Base-by-base conservation (phyloP, 495 filamentous ascomycete species). In the Paragyromitra xinjiangensis region DNA sequence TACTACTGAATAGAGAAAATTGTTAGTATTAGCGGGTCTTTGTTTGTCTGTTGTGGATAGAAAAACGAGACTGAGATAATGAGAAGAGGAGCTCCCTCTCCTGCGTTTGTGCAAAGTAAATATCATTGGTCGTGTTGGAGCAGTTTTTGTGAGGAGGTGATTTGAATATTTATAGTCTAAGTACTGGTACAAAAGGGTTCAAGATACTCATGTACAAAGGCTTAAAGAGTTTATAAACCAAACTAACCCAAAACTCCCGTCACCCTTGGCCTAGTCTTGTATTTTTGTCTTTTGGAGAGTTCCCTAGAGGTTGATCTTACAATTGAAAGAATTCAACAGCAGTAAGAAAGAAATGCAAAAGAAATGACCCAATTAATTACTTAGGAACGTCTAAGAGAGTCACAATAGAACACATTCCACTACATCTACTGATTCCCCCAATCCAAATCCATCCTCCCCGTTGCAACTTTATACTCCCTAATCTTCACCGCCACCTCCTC, bases 381-480 rank as follows among this genome's bases (percentile, higher is more conserved):
- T 16, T 11, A 12, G 6, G 26, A 58, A 58, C n/a, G n/a, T n/a
- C 22, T 6, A n/a, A 26, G 26, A 0, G 3, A 51, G 62, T 34
- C 5, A 6, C 7, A 58, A 51, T 26, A 58, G 69, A 77, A 2
- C n/a, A 56, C 22, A 9, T 1, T 3, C 14, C 29, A 16, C n/a
- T 37, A 34, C 16, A 64, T 65, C 59, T 79, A 78, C 82, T 93
- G 88, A 80, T 88, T 87, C 9, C 87, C 89, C 95, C 95, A 98
- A 71, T 94, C 86, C 83, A 99, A 84, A 80, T 93, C 89, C 80
- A 93, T 91, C 74, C 92, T 86, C 34, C 90, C 90, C 78, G 90
- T 86, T 22, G 91, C 91, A 53, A 90, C 87, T 83, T 88, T 89
- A 85, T 99, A 99, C 42, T 91, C 88, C 81, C 83, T 86, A 83